Evolutionary conservation across 495 filamentous ascomycete genomes (phyloP).

Genomic region (Geopyxis carbonaria): DNA sequence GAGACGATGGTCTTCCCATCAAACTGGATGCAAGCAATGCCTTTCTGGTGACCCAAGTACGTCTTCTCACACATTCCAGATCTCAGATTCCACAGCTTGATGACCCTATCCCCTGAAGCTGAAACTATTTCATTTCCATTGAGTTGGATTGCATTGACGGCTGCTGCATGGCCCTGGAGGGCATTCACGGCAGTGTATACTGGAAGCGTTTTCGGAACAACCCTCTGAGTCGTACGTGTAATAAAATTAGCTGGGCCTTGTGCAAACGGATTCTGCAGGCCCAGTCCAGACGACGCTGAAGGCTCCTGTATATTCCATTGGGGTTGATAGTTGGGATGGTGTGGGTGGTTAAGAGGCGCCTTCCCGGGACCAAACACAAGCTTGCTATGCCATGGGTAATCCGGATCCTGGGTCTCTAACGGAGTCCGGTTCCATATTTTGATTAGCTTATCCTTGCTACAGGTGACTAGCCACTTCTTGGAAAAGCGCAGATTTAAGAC

Average conservation of each 20-base stretch:
- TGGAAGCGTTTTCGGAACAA: constrained; percentile 29
- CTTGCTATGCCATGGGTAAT: constrained; percentile 38
- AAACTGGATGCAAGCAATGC: constrained; percentile 93
- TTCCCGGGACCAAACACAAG: constrained; percentile 25
- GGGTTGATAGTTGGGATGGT: constrained; percentile 29
- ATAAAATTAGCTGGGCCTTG: not conserved
- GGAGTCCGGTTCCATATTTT: constrained; percentile 79
- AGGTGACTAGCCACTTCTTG: constrained; percentile 77
- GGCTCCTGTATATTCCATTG: constrained; percentile 18
- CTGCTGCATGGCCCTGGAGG: constrained; percentile 67
- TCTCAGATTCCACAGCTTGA: constrained; percentile 86
- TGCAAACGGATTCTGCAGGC: constrained; percentile 24
- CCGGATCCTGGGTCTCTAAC: constrained; percentile 47
- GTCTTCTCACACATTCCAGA: constrained; percentile 58
- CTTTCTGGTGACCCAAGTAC: constrained; percentile 75
- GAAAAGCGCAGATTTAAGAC: constrained; percentile 94
- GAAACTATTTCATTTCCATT: constrained; percentile 75
- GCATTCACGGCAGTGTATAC: constrained; percentile 63
- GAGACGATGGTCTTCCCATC: constrained; percentile 94
- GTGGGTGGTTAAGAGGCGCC: constrained; percentile 16
- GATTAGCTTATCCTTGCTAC: constrained; percentile 91
- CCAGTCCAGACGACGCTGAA: constrained; percentile 8
- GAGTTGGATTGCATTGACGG: constrained; percentile 92
- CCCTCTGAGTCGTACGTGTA: not conserved
- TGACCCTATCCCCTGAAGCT: constrained; percentile 75